Evolutionary conservation across 1,284 basidiomycete genomes (phyloP), one percentile per base, ranked within the genome.

Genomic region (Trichosporon faecale): DNA sequence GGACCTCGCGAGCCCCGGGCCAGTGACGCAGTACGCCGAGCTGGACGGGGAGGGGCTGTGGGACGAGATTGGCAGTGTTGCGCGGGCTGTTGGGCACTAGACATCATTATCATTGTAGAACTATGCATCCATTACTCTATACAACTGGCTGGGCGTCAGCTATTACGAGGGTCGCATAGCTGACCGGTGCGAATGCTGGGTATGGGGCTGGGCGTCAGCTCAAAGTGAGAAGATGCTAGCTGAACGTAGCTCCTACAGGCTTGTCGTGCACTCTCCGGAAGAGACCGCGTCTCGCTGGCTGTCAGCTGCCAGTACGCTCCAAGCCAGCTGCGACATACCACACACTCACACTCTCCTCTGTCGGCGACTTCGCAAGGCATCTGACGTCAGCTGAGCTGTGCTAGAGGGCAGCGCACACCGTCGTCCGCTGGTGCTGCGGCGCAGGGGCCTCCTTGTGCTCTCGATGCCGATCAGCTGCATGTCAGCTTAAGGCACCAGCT

Each of bases 1-100:
- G 12, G 72, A 73, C 64, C 68, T 73, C n/a, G 61, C 64, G 2
- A 70, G 70, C 3, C 60, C 67, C 1, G 72, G 72, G 29, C 57
- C 68, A n/a, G 68, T 73, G 27, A 11, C 52, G 46, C 72, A 66
- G 16, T 68, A 64, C 52, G 72, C 68, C 40, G 72, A 73, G 72
- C 64, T 73, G 27, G 68, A 69, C 61, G 67, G 40, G n/a, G 66
- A 37, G 25, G 46, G 29, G 11, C 25, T 73, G 25, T 73, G 66
- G 65, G 63, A 66, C 46, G 69, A 70, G 60, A 49, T 71, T 8
- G 72, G 69, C 21, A 66, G 35, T 16, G 66, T 66, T 4, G 52
- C 68, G 44, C 63, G 68, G 21, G 66, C 63, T 14, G 68, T 69
- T 33, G 57, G 25, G 44, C 37, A 23, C 9, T 40, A 65, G 44